These are phyloP conservation scores for Hypoxylon crocopeplum DNA, from an alignment of 495 filamentous ascomycete genomes.

Conservation along the genomic window DNA sequence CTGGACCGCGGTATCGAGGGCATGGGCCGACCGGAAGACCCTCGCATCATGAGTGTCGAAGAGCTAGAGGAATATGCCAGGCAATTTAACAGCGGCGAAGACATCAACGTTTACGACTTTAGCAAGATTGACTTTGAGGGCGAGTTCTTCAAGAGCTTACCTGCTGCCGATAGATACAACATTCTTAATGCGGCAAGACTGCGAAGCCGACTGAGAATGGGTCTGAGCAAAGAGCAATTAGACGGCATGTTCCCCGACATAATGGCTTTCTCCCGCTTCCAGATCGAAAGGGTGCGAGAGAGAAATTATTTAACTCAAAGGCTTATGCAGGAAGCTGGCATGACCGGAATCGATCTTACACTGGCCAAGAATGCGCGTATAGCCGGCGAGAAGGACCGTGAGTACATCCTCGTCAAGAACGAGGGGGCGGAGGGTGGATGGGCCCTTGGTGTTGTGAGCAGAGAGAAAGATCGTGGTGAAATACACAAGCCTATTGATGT, in stretches of 20 bases:
- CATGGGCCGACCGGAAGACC: constrained; percentile 91
- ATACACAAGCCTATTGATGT: constrained; percentile 88
- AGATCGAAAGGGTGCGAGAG: constrained; percentile 91
- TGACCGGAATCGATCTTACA: constrained; percentile 75
- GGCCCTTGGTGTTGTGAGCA: constrained; percentile 91
- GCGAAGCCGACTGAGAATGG: constrained; percentile 89
- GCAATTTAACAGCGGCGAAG: constrained; percentile 91
- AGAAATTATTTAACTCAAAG: constrained; percentile 95
- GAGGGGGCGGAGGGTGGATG: constrained; percentile 95
- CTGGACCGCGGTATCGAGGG: constrained; percentile 74
- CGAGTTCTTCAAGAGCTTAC: constrained; percentile 89
- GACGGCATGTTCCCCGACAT: constrained; percentile 95
- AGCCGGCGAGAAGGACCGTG: constrained; percentile 86
- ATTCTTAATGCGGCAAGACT: constrained; percentile 93
- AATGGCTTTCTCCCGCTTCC: constrained; percentile 96
- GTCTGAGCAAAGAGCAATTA: constrained; percentile 92
- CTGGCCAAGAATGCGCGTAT: constrained; percentile 71
- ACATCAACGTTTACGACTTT: constrained; percentile 98
- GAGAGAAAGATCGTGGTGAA: constrained; percentile 74
- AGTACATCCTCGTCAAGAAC: constrained; percentile 96
- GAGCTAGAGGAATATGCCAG: constrained; percentile 91
- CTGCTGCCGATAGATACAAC: constrained; percentile 91
- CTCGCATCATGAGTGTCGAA: constrained; percentile 90
- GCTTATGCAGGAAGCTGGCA: constrained; percentile 92
- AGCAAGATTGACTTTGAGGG: constrained; percentile 98